Conservation (phyloP, 768 basidiomycete genomes). For the Pulveroboletus sp. region DNA sequence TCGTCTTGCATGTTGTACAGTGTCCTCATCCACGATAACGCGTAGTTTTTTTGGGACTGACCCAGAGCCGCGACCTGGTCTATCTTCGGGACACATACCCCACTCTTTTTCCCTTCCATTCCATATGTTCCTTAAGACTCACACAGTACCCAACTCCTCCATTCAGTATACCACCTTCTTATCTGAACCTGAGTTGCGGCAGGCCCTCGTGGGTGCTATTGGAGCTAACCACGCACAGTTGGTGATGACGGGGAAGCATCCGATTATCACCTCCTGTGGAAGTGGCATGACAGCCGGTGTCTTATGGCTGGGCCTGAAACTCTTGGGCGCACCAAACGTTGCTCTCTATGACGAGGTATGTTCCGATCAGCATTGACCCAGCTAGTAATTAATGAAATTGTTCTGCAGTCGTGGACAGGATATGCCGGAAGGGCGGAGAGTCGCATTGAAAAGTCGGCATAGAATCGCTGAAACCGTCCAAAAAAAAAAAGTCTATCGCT, state of each 20-base stretch:
- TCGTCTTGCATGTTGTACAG: not conserved
- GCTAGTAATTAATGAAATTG: slow-evolving; percentile 14
- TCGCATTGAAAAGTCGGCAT: slow-evolving; percentile 53
- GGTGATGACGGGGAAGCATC: slow-evolving; percentile 54
- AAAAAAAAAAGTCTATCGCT: not conserved
- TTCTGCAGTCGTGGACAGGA: slow-evolving; percentile 87
- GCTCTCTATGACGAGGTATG: slow-evolving; percentile 93
- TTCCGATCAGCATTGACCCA: slow-evolving; percentile 6
- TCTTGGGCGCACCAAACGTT: slow-evolving; percentile 55
- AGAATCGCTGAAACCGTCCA: slow-evolving; percentile 3
- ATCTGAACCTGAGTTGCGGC: slow-evolving; percentile 50
- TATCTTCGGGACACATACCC: slow-evolving; percentile 92
- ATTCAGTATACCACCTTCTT: slow-evolving; percentile 56
- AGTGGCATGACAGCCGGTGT: slow-evolving; percentile 98
- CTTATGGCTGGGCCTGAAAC: slow-evolving; percentile 86
- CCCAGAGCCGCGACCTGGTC: slow-evolving; percentile 83
- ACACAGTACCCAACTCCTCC: slow-evolving; percentile 31
- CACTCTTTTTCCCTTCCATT: slow-evolving; percentile 84
- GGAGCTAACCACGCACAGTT: slow-evolving; percentile 52
- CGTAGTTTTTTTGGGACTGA: slow-evolving; percentile 72
- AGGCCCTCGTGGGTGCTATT: slow-evolving; percentile 57
- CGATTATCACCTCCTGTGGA: slow-evolving; percentile 78
- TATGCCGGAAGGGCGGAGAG: slow-evolving; percentile 78
- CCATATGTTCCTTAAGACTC: slow-evolving; percentile 56
- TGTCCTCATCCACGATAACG: slow-evolving; percentile 7